Evolutionary conservation across 176 grass and related monocot species (phyloP), one percentile per base, ranked within the genome.

Genomic region (Urochloa ruziziensis): DNA sequence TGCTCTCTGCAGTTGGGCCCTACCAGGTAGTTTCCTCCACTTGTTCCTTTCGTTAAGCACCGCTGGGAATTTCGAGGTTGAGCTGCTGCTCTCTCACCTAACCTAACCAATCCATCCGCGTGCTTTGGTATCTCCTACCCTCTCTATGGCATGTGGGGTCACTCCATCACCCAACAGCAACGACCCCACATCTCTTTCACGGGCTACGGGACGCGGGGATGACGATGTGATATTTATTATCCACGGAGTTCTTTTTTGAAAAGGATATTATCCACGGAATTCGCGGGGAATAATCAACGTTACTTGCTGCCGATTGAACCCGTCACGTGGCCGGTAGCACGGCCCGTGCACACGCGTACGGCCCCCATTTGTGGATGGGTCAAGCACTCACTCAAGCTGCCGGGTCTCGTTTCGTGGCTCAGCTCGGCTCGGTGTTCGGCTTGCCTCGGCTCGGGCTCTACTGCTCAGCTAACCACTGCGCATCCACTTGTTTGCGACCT

Each of bases 251-350:
- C 23, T 58, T 58, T 58, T 12, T 1, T n/a, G 7, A 56, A 56
- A 58, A 58, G 9, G 56, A 12, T 58, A 58, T 66, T 56, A 24
- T 56, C 37, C 18, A 40, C 61, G 62, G 83, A 84, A 69, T 74
- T 72, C 34, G 52, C 73, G 24, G 56, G 25, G 77, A 82, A 81
- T 81, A 49, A 85, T 63, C 37, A 53, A 35, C 78, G 71, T 85
- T 62, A 65, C 82, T 82, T 54, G 33, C 43, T 17, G 54, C 54
- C 43, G 60, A 6, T 60, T 43, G 43, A 21, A 62, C 18, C 76
- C 61, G 27, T 81, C 87, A 89, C 82, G 87, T 76, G 82, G 63
- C 4, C 28, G 51, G 47, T 43, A 42, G 71, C 76, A 21, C 2
- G 36, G 60, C 70, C 30, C 46, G 39, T 35, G 24, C 5, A 60